phyloP scores from a whole-genome alignment of 768 basidiomycete species.

The Bullera alba region DNA sequence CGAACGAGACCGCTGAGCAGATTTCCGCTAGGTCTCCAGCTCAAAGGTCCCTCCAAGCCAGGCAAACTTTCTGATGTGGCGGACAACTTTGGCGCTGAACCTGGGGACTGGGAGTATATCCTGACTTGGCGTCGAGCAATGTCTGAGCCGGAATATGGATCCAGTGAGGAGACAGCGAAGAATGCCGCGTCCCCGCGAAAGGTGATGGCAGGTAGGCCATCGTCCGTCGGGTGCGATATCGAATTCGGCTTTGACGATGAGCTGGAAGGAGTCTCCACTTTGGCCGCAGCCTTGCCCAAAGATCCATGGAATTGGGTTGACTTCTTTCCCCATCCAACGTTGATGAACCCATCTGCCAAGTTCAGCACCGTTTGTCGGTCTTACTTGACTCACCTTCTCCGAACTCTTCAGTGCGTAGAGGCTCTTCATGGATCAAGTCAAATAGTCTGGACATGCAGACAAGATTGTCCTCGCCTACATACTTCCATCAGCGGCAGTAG shows the following conservation, averaged over 20 bases:
- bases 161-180: constrained; percentile 75
- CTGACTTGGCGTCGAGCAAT: constrained; percentile 56
- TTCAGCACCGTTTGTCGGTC: constrained; percentile 4
- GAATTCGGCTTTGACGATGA: constrained; percentile 50
- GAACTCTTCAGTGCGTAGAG: constrained; percentile 66
- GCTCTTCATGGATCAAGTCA: constrained; percentile 74
- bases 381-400: constrained; percentile 63
- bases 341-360: constrained; percentile 70
- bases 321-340: constrained; percentile 96
- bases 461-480: constrained; percentile 67
- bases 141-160: constrained; percentile 46
- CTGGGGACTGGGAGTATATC: constrained; percentile 63
- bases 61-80: constrained; percentile 76
- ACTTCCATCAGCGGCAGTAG: not conserved
- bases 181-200: constrained; percentile 92
- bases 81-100: constrained; percentile 52
- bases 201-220: constrained; percentile 63
- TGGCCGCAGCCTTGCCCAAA: constrained; percentile 75
- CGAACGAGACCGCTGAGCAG: constrained; percentile 74
- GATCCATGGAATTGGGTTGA: constrained; percentile 97
- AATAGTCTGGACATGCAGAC: constrained; percentile 83
- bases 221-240: constrained; percentile 58
- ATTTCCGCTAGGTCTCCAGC: constrained; percentile 85
- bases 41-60: constrained; percentile 69
- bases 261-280: constrained; percentile 44